Percentiles rank a stretch among this genome's conserved stretches.
Conservation (phyloP, 306 rosid genomes). For the Acmispon strigosus region DNA sequence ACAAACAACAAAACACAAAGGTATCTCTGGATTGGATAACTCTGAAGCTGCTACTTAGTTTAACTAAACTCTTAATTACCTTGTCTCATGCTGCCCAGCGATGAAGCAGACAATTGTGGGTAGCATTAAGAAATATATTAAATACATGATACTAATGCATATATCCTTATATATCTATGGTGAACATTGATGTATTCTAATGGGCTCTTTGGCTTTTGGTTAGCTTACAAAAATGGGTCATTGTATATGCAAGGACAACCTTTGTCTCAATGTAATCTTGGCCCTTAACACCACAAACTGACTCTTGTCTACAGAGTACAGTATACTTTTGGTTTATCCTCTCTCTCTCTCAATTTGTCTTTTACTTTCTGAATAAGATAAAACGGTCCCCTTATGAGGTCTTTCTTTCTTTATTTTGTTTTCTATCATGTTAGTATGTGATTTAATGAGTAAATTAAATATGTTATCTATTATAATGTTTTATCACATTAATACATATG, state of each 20-base stretch:
- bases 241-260: slow-evolving; percentile 21
- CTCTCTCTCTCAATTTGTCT: neutral
- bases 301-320: neutral
- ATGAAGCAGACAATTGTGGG: slow-evolving; percentile 23
- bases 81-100: slow-evolving; percentile 18
- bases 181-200: slow-evolving; percentile 32
- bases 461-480: too few species aligned
- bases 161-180: slow-evolving; percentile 14
- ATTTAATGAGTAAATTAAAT: too few species aligned
- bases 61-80: neutral
- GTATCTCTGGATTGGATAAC: neutral
- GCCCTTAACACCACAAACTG: slow-evolving; percentile 5
- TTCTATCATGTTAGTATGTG: too few species aligned
- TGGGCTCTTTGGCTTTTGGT: slow-evolving; percentile 30
- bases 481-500: too few species aligned
- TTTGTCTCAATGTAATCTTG: slow-evolving; percentile 9
- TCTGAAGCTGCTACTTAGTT: neutral
- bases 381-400: neutral
- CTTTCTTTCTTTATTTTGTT: too few species aligned
- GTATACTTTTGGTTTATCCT: too few species aligned
- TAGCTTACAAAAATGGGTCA: neutral
- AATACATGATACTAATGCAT: neutral
- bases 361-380: neutral
- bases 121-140: neutral
- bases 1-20: slow-evolving; percentile 15